Base-by-base conservation (phyloP, 2,329 filamentous ascomycete species). In the Epichloe elymi region DNA sequence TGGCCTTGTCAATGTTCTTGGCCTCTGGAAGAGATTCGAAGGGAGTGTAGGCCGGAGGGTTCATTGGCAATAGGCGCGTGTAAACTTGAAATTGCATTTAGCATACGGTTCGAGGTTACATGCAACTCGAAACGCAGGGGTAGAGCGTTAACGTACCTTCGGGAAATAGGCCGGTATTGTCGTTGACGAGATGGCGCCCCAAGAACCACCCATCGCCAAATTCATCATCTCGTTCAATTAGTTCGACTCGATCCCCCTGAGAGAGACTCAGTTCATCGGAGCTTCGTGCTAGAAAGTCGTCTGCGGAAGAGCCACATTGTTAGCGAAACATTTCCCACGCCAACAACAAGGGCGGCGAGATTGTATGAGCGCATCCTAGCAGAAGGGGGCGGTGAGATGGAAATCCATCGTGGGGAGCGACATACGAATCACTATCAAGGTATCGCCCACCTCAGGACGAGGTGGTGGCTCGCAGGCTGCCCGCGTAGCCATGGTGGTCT, bases 271-370 rank as follows among this genome's bases (percentile, higher is more conserved):
- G 76, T 74, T 98, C 93, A 70, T 98, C 93, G 52, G 87, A 85
- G 67, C 89, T 94, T 58, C 93, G 83, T 52, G 91, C 90, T 59
- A 83, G 74, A 67, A 98, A 97, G 69, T 96, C 89, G 70, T 98
- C 88, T 95, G 53, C 43, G 42, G 35, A 39, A 41, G 43, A 54
- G 49, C 35, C 5, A 46, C 2, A 11, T n/a, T 33, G 54, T 57
- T 12, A 55, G 54, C 47, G 2, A 38, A 19, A 3, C 11, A 11
- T 44, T 38, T 2, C 40, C 33, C 33, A 14, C 4, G 11, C 17
- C 26, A 30, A 11, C 14, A 36, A 35, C 30, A 12, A 14, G 15
- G 3, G 12, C 14, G 19, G 5, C 30, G 20, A 49, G 52, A 40
- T 30, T 8, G 20, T 8, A 38, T 19, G 44, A 36, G 11, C n/a